Evolutionary conservation across 768 basidiomycete species (phyloP), one percentile per base, ranked within the genome.

Genomic region (Mycena crocata): DNA sequence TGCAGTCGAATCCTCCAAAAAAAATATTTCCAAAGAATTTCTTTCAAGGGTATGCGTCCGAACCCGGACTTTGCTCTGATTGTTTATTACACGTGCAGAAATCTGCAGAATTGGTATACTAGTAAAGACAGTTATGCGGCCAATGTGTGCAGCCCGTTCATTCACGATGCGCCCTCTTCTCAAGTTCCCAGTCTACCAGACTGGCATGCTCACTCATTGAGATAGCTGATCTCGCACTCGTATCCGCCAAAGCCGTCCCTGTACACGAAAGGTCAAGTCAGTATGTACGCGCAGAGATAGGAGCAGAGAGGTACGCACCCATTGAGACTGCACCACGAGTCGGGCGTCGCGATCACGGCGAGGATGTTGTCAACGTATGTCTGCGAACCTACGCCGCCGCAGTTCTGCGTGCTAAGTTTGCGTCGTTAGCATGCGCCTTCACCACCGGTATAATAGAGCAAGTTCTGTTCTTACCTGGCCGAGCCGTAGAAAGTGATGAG

Each of bases 311-410:
- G 40, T 14, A 51, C 60, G 23, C 32, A 61, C 60, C 60, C 60
- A 30, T 61, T 52, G 49, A 61, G 35, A 30, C 19, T 40, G 17
- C 60, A 61, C 24, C 30, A 61, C 28, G 60, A 61, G 32, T 61
- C 60, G 2, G 60, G 60, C 26, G 60, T 61, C 24, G 60, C 60
- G 39, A 61, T 61, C 12, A 61, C 60, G 23, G 60, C 60, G 31
- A 61, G 17, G 49, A 61, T 51, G 23, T 61, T 61, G 30, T 61
- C 49, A 50, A 61, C 60, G 42, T 58, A 58, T 31, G 57, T 48
- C 45, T 58, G 42, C 2, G n/a, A 3, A 23, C 9, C 26, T 26
- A 44, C 37, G 40, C 60, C 60, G 30, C 60, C 60, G 49, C 60
- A 61, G 60, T 61, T 52, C 32, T 7, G 17, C 26, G 60, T 31